phyloP scores from a whole-genome alignment of 2,329 filamentous ascomycete species.

The Botrytis fragariae region DNA sequence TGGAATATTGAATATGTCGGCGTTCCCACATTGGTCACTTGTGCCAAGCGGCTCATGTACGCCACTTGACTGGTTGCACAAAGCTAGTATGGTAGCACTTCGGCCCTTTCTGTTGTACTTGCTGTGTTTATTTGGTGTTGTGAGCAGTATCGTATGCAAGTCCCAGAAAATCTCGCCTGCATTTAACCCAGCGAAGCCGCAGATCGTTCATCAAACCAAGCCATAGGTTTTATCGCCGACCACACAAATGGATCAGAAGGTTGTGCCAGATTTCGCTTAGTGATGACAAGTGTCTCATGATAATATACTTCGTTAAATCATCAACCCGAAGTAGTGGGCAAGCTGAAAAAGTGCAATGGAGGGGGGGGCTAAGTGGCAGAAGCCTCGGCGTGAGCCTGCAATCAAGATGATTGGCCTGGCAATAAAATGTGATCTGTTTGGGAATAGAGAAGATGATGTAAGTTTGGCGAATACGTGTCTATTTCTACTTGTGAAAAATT shows the following conservation, averaged over 20 bases:
- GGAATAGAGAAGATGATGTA: conserved; percentile 5
- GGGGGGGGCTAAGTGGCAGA: not conserved
- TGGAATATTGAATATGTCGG: not conserved
- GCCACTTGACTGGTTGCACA: not conserved
- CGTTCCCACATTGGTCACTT: not conserved
- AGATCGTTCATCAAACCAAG: not conserved
- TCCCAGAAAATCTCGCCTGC: not conserved
- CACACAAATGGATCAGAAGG: not conserved
- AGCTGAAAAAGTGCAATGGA: conserved; percentile 10
- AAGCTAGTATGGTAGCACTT: not conserved
- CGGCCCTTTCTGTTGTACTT: not conserved
- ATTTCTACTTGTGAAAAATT: not conserved
- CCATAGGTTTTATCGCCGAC: conserved; percentile 7
- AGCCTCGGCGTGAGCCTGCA: not conserved
- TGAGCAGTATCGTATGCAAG: not conserved
- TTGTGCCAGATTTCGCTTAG: not conserved
- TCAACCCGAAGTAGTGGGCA: not conserved
- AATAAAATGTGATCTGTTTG: not conserved
- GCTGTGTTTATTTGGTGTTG: not conserved
- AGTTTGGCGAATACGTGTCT: conserved; percentile 4
- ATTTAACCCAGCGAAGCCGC: not conserved
- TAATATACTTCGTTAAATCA: conserved; percentile 8
- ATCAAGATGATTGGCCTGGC: conserved; percentile 1
- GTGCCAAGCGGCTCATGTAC: not conserved
- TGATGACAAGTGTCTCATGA: not conserved